Evolutionary conservation across 176 grass and related monocot species (phyloP).

Genomic region (Oryza longistaminata): DNA sequence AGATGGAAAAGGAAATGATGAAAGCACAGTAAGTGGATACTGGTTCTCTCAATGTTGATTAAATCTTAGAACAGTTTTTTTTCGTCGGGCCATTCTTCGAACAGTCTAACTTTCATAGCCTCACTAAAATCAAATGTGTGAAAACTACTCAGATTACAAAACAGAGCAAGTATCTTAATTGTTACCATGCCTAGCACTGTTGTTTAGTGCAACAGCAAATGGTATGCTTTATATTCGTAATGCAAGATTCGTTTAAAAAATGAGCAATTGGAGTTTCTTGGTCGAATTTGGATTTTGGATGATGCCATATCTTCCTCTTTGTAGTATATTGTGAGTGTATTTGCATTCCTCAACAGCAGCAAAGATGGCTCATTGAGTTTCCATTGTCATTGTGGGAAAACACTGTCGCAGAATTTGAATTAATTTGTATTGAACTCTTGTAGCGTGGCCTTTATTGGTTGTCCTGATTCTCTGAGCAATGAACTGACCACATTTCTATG

Average conservation of each 20-base stretch:
- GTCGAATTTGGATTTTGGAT: constrained; percentile 7
- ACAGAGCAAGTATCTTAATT: background rate
- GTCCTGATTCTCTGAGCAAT: constrained; percentile 29
- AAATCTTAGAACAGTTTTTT: background rate
- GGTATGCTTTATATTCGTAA: background rate
- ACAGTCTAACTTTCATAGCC: background rate
- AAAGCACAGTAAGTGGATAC: constrained; percentile 54
- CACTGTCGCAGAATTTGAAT: constrained; percentile 5
- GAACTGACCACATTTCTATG: constrained; percentile 17
- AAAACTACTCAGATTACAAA: constrained; percentile 11
- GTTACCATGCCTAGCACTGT: background rate
- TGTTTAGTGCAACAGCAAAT: constrained; percentile 13
- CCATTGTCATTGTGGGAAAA: background rate
- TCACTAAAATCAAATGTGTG: background rate
- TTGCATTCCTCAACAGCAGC: background rate
- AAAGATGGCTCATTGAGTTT: background rate
- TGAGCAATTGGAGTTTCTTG: background rate
- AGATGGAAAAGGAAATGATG: constrained; percentile 58
- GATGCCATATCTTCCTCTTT: constrained; percentile 12
- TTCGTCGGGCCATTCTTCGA: background rate
- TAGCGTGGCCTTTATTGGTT: background rate
- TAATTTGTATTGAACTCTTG: background rate
- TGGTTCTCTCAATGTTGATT: background rate
- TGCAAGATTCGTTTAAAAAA: background rate
- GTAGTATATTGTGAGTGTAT: background rate